Evolutionary conservation across 805 yeast genomes (phyloP).

Genomic region (Saturnispora kantuleensis): DNA sequence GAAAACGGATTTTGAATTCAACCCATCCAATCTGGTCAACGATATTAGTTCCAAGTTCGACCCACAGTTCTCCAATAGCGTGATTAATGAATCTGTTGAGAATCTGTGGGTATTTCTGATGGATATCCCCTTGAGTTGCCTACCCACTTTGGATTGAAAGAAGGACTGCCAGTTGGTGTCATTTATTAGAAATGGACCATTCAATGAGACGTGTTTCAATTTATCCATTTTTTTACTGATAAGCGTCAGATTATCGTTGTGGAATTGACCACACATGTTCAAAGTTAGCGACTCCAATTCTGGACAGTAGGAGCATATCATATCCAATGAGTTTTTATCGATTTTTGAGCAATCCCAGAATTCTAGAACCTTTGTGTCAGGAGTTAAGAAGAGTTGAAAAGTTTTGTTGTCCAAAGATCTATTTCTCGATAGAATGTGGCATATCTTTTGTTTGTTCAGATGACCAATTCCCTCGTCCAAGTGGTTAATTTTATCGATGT

Average conservation of each 20-base stretch:
- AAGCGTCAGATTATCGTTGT: conserved; percentile 63
- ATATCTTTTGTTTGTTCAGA: conserved; percentile 58
- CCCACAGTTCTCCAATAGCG: conserved; percentile 56
- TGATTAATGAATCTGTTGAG: conserved; percentile 51
- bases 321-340: conserved; percentile 50
- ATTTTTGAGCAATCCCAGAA: conserved; percentile 92
- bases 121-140: conserved; percentile 47
- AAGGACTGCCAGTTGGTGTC: conserved; percentile 70
- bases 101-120: conserved; percentile 79
- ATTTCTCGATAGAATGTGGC: conserved; percentile 71
- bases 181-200: conserved; percentile 84
- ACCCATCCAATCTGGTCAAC: conserved; percentile 63
- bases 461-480: conserved; percentile 79
- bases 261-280: conserved; percentile 89
- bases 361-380: conserved; percentile 46
- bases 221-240: conserved; percentile 47
- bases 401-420: conserved; percentile 70
- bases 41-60: conserved; percentile 44
- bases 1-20: conserved; percentile 47
- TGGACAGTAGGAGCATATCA: conserved; percentile 75
- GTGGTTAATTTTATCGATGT: conserved; percentile 66
- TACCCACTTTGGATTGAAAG: conserved; percentile 45
- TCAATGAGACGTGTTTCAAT: conserved; percentile 50
- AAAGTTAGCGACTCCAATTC: conserved; percentile 53
- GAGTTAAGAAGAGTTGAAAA: conserved; percentile 59